A percentile compares a stretch with the other conserved stretches of the same genome.
These are phyloP conservation scores for Celoporthe dispersa DNA, from an alignment of 2,329 filamentous ascomycete genomes.

Conservation along the genomic window DNA sequence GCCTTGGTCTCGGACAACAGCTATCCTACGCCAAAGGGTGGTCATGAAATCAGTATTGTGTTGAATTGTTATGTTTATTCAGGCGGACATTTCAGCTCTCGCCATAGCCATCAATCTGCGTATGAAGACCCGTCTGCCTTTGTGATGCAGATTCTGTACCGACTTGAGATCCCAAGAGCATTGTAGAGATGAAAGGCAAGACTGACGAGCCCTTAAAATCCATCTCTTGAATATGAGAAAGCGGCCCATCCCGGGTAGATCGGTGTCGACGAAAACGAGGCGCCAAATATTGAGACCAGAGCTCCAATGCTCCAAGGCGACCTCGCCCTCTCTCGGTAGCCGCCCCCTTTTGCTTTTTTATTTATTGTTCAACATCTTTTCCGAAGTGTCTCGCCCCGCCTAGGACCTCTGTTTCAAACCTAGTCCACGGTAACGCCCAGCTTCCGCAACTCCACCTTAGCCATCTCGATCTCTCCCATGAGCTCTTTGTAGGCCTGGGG, in stretches of 20 bases:
- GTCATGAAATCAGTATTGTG: neutral
- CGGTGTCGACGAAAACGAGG: neutral
- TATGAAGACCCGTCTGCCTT: neutral
- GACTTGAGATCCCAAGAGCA: neutral
- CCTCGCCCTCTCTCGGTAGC: neutral
- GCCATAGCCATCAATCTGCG: neutral
- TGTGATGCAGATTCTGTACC: neutral
- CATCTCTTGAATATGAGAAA: neutral
- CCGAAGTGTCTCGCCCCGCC: neutral
- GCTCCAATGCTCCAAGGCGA: neutral
- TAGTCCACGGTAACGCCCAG: constrained; percentile 81
- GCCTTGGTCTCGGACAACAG: neutral
- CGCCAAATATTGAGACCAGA: neutral
- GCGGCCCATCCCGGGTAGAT: neutral
- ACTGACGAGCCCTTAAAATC: neutral
- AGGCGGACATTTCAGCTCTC: neutral
- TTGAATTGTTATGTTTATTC: neutral
- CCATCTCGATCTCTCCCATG: constrained; percentile 80
- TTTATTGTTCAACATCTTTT: neutral
- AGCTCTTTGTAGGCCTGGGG: constrained; percentile 89
- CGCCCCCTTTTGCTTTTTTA: neutral
- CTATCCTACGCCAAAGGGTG: neutral
- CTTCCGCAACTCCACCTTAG: constrained; percentile 72
- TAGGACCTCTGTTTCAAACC: constrained; percentile 27
- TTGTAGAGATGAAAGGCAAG: neutral